These are phyloP conservation scores for Thermochaetoides dissita DNA, from an alignment of 2,329 filamentous ascomycete genomes.

Conservation along the genomic window DNA sequence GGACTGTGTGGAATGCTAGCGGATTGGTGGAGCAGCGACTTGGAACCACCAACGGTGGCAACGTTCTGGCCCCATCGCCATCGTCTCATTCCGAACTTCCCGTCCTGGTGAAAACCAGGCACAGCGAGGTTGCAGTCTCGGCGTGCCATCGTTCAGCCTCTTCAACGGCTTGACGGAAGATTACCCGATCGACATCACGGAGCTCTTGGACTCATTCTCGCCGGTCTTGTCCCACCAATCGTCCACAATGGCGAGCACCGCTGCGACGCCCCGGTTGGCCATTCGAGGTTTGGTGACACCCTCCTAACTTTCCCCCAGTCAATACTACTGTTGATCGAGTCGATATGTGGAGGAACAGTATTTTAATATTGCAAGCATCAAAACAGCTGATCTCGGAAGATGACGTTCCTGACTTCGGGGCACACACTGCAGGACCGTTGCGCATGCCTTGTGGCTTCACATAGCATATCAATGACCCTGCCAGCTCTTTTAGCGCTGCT, in stretches of 20 bases:
- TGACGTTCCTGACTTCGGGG: background rate
- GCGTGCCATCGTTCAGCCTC: background rate
- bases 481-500: too few species aligned
- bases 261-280: slow-evolving; percentile 8
- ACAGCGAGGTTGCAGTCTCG: background rate
- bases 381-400: slow-evolving; percentile 1
- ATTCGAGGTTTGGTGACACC: slow-evolving; percentile 6
- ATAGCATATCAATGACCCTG: too few species aligned
- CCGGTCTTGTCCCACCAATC: slow-evolving; percentile 4
- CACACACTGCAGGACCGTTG: too few species aligned
- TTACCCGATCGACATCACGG: slow-evolving; percentile 9
- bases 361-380: background rate
- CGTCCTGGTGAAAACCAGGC: slow-evolving; percentile 5
- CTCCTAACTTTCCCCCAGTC: slow-evolving; percentile 1
- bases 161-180: slow-evolving; percentile 11
- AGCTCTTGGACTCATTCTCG: slow-evolving; percentile 2
- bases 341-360: slow-evolving; percentile 2
- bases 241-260: background rate
- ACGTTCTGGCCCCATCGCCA: too few species aligned
- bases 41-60: too few species aligned
- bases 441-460: too few species aligned
- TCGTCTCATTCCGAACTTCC: slow-evolving; percentile 5
- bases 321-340: slow-evolving; percentile 3
- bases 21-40: too few species aligned
- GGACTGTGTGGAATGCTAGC: too few species aligned